Conservation (phyloP, 1,139 yeast species). For the Lodderomyces jiufengensis region DNA sequence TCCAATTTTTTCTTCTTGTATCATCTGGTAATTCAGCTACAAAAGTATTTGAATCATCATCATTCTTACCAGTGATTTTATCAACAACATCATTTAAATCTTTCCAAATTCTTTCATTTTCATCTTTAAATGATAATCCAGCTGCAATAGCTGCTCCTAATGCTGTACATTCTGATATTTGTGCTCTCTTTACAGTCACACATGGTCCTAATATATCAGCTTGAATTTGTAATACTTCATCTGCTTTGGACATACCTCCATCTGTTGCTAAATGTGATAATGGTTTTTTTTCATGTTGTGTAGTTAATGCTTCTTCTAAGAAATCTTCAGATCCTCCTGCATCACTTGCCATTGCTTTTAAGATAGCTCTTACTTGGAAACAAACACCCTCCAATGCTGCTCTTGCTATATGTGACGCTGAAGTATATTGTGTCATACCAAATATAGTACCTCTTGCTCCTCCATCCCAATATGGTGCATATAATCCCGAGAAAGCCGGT, state of each 20-base stretch:
- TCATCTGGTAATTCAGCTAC: constrained; percentile 56
- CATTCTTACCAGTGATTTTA: constrained; percentile 31
- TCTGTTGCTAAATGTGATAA: constrained; percentile 71
- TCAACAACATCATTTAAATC: constrained; percentile 61
- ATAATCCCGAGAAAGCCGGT: constrained; percentile 91
- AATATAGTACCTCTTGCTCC: constrained; percentile 90
- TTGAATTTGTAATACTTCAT: constrained; percentile 91
- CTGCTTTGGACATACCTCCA: constrained; percentile 94
- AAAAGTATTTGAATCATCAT: constrained; percentile 39
- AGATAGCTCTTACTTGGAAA: constrained; percentile 87
- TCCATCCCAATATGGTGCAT: constrained; percentile 96
- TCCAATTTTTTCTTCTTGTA: constrained; percentile 64
- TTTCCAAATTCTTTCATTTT: constrained; percentile 67
- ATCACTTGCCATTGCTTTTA: constrained; percentile 86
- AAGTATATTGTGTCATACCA: constrained; percentile 88
- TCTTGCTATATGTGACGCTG: constrained; percentile 83
- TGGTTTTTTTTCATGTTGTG: constrained; percentile 44
- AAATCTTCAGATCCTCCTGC: constrained; percentile 56
- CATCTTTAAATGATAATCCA: constrained; percentile 64
- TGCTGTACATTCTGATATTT: constrained; percentile 88
- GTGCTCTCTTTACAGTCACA: constrained; percentile 77
- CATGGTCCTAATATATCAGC: constrained; percentile 87
- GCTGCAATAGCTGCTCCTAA: constrained; percentile 97
- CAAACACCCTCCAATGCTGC: constrained; percentile 96
- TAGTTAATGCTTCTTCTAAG: constrained; percentile 39